A percentile compares a stretch with the other conserved stretches of the same genome.
These are phyloP conservation scores for Leccinum huronense DNA, from an alignment of 1,284 basidiomycete species.

Conservation along the genomic window DNA sequence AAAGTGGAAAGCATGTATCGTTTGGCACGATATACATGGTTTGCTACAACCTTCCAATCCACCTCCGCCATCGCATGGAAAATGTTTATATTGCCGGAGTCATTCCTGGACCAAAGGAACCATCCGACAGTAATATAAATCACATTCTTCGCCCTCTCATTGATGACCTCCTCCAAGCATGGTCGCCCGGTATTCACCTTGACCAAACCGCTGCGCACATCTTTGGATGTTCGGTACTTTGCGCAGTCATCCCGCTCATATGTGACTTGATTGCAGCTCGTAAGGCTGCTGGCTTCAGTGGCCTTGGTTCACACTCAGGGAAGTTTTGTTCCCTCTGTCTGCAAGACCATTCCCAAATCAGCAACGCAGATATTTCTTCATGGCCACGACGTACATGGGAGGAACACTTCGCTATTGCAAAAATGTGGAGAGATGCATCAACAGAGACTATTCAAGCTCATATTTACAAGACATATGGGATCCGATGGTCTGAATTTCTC, in stretches of 20 bases:
- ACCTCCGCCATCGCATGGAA: not conserved
- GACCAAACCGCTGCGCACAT: too few relatives aligned
- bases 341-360: conserved; percentile 26
- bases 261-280: too few relatives aligned
- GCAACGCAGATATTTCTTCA: conserved; percentile 23
- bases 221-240: too few relatives aligned
- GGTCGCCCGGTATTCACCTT: too few relatives aligned
- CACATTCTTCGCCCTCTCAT: too few relatives aligned
- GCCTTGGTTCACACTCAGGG: too few relatives aligned
- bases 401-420: conserved; percentile 25
- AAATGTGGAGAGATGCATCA: conserved; percentile 7
- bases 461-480: conserved; percentile 7
- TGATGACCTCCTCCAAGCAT: too few relatives aligned
- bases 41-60: not conserved
- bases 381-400: conserved; percentile 25
- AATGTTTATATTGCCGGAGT: not conserved
- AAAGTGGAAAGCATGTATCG: not conserved
- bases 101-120: not conserved
- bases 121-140: too few relatives aligned
- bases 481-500: conserved; percentile 5
- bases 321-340: conserved; percentile 25
- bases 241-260: too few relatives aligned
- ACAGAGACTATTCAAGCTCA: not conserved
- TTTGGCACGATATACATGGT: not conserved
- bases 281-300: too few relatives aligned